Percentiles rank a stretch among this genome's conserved stretches.
These are phyloP conservation scores for Cryptococcus sp. DNA, from an alignment of 1,284 basidiomycete species.

Conservation along the genomic window DNA sequence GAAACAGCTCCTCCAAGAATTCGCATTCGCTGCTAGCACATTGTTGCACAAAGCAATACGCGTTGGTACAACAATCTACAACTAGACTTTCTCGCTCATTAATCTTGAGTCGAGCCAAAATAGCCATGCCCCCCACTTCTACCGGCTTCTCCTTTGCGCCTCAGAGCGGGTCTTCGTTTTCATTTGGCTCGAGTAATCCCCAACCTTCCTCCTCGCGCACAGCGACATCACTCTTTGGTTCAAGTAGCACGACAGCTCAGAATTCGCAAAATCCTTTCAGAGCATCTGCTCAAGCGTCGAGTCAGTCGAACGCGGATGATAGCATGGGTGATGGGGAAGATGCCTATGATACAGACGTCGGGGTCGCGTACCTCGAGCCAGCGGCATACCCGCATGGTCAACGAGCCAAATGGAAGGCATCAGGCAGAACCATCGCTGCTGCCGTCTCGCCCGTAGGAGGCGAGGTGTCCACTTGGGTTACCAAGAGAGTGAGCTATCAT, in stretches of 20 bases:
- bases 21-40: too few species aligned
- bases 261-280: too few species aligned
- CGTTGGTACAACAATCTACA: not conserved
- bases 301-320: not conserved
- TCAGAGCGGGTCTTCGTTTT: slow-evolving; percentile 11
- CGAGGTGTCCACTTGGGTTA: slow-evolving; percentile 39
- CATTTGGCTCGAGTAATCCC: slow-evolving; percentile 4
- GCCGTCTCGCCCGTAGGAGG: slow-evolving; percentile 40
- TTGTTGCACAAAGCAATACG: too few species aligned
- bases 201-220: slow-evolving; percentile 13
- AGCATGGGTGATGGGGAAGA: slow-evolving; percentile 1
- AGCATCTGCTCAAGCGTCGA: not conserved
- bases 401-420: slow-evolving; percentile 39
- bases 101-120: not conserved
- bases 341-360: slow-evolving; percentile 2
- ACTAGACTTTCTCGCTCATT: not conserved
- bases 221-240: slow-evolving; percentile 8
- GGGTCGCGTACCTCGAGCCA: slow-evolving; percentile 33
- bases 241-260: not conserved
- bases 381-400: slow-evolving; percentile 29
- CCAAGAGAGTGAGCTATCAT: slow-evolving; percentile 29
- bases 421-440: slow-evolving; percentile 30
- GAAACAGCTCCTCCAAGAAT: not conserved
- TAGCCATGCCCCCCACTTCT: slow-evolving; percentile 8
- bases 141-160: slow-evolving; percentile 14